Conservation (phyloP, 495 filamentous ascomycete species). For the Xylaria flabelliformis region DNA sequence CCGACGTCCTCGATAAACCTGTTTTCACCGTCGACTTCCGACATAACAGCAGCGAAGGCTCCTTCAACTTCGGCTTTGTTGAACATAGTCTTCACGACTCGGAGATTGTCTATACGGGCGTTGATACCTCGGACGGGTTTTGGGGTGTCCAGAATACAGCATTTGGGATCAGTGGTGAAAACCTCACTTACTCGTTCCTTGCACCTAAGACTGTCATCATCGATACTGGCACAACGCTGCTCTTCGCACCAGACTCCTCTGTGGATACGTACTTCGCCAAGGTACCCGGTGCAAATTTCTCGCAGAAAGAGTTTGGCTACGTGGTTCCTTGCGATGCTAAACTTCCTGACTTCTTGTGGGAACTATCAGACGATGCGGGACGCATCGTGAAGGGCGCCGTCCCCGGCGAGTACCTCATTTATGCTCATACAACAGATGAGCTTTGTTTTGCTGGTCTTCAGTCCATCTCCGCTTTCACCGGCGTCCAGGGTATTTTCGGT, state of each 20-base stretch:
- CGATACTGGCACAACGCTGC: slow-evolving; percentile 77
- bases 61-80: slow-evolving; percentile 81
- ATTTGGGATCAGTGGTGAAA: slow-evolving; percentile 62
- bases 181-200: slow-evolving; percentile 47
- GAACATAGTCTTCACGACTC: slow-evolving; percentile 60
- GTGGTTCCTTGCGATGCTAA: slow-evolving; percentile 63
- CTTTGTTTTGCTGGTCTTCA: slow-evolving; percentile 77
- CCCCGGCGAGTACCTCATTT: slow-evolving; percentile 72
- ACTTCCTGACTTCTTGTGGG: slow-evolving; percentile 60
- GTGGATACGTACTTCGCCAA: slow-evolving; percentile 68
- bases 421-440: slow-evolving; percentile 60
- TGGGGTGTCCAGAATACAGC: slow-evolving; percentile 65
- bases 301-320: slow-evolving; percentile 64
- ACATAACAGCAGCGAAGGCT: slow-evolving; percentile 66
- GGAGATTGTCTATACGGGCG: slow-evolving; percentile 63
- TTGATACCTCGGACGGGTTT: slow-evolving; percentile 68
- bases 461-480: slow-evolving; percentile 41
- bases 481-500: slow-evolving; percentile 70
- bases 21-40: slow-evolving; percentile 75
- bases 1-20: slow-evolving; percentile 50
- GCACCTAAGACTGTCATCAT: slow-evolving; percentile 69
- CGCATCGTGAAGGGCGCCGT: slow-evolving; percentile 63
- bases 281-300: slow-evolving; percentile 66
- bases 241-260: slow-evolving; percentile 66
- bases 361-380: slow-evolving; percentile 66